Evolutionary conservation across 768 basidiomycete species (phyloP).

Genomic region (Lentinula edodes): DNA sequence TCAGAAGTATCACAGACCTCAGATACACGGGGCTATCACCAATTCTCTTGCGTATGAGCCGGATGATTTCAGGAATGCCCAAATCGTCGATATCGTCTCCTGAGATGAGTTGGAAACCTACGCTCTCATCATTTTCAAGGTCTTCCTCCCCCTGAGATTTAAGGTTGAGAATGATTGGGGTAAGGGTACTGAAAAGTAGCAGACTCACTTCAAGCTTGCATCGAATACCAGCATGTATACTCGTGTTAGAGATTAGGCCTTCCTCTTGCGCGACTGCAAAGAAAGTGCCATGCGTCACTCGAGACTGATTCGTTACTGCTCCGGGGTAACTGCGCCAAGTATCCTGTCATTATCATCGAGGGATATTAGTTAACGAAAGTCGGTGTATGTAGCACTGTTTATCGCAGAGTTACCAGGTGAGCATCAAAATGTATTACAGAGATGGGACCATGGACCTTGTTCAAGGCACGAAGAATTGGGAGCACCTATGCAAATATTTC

Average conservation of each 20-base stretch:
- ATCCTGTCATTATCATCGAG: slow-evolving; percentile 38
- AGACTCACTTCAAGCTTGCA: slow-evolving; percentile 50
- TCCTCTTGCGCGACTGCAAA: slow-evolving; percentile 78
- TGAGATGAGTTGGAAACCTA: slow-evolving; percentile 76
- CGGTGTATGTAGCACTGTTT: too few relatives aligned
- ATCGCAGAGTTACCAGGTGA: slow-evolving; percentile 28
- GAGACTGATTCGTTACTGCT: slow-evolving; percentile 54
- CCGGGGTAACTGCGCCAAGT: slow-evolving; percentile 61
- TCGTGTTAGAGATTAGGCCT: slow-evolving; percentile 68
- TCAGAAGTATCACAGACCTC: slow-evolving; percentile 33
- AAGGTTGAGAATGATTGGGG: slow-evolving; percentile 1
- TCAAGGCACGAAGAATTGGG: slow-evolving; percentile 75
- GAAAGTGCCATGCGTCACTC: slow-evolving; percentile 81
- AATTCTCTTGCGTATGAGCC: slow-evolving; percentile 64
- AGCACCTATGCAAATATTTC: slow-evolving; percentile 46
- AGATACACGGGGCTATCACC: slow-evolving; percentile 76
- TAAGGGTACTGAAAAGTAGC: not conserved
- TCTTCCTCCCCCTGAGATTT: slow-evolving; percentile 50
- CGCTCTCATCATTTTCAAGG: slow-evolving; percentile 60
- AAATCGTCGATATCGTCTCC: slow-evolving; percentile 82
- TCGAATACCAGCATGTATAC: slow-evolving; percentile 83
- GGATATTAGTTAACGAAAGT: slow-evolving; percentile 18
- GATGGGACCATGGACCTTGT: slow-evolving; percentile 76
- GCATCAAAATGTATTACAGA: slow-evolving; percentile 84
- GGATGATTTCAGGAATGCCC: slow-evolving; percentile 65